Evolutionary conservation across 139 green algal species (phyloP), one percentile per base, ranked within the genome.

Genomic region (Ettlia oleoabundans): DNA sequence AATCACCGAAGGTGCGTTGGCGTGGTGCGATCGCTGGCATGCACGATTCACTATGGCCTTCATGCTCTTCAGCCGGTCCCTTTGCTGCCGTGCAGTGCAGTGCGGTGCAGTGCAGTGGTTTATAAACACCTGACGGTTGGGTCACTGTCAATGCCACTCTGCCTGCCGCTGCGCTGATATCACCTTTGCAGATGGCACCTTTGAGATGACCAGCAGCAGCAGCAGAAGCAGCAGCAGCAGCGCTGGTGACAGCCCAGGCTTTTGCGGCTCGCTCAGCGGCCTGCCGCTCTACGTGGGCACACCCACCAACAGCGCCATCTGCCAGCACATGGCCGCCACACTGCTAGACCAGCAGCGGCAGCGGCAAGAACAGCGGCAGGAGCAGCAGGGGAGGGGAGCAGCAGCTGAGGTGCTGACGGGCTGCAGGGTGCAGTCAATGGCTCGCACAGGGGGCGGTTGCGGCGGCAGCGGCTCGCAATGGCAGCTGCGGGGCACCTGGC

Each of bases 401-500:
- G 4, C 28, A 9, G 41, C 55, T 24, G 67, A 64, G 47, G 28
- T 78, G 47, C 47, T 51, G n/a, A 33, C 18, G 6, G 53, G 73
- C 15, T 35, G 42, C 26, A 40, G 18, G 4, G 73, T 80, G 35
- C 73, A 80, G 73, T 37, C 52, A 0, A 22, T 53, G 37, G 73
- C 52, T 35, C 73, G 73, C 9, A 13, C 37, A 3, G 73, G 73
- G 35, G 53, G 73, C 73, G 73, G 72, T 53, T 80, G 73, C 73
- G 73, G 73, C 53, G 24, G 15, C 35, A 26, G 33, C 35, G 73
- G 71, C 47, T 32, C 32, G 30, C 18, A 35, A 10, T 80, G 73
- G 73, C 52, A 35, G 53, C 53, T 80, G 37, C 73, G 73, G 15
- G 73, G 73, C 35, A 79, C 42, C 72, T 52, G 71, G 52, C 24